These are phyloP conservation scores for Talaromyces liani DNA, from an alignment of 495 filamentous ascomycete genomes.

Conservation along the genomic window DNA sequence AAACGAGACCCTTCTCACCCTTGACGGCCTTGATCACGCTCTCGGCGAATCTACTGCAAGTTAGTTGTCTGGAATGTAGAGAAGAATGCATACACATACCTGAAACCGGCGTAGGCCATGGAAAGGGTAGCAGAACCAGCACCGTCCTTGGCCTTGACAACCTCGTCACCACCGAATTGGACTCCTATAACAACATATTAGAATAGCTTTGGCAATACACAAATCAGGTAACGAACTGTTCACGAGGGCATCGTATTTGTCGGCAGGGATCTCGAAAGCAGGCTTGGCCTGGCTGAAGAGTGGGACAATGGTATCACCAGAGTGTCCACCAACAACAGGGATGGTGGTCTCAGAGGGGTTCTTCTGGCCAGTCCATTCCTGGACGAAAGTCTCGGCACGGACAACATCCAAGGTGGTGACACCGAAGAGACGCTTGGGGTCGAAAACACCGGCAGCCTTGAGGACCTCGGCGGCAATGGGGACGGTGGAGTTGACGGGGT, in stretches of 20 bases:
- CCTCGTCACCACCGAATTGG: constrained; percentile 97
- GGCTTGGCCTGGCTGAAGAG: constrained; percentile 89
- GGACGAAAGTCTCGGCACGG: constrained; percentile 93
- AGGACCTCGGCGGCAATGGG: constrained; percentile 95
- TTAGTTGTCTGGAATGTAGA: constrained; percentile 9
- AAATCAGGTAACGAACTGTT: constrained; percentile 53
- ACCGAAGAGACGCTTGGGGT: constrained; percentile 90
- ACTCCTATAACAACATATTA: constrained; percentile 49
- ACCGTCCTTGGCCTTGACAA: constrained; percentile 96
- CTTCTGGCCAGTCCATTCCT: constrained; percentile 71
- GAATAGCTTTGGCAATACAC: neutral
- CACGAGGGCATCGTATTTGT: constrained; percentile 79
- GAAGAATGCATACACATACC: constrained; percentile 39
- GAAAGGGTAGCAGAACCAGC: constrained; percentile 91
- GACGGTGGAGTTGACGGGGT: constrained; percentile 98
- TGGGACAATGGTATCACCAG: constrained; percentile 94
- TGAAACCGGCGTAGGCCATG: constrained; percentile 95
- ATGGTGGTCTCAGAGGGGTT: constrained; percentile 75
- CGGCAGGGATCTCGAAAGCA: constrained; percentile 68
- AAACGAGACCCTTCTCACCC: constrained; percentile 85
- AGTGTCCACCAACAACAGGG: constrained; percentile 95
- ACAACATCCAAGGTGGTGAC: constrained; percentile 98
- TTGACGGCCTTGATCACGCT: constrained; percentile 79
- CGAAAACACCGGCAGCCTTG: constrained; percentile 86
- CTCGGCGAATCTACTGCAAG: constrained; percentile 65